Percentiles rank a stretch among this genome's conserved stretches.
Evolutionary conservation across 2,329 filamentous ascomycete species (phyloP).

Genomic region (Hymenoscyphus infarciens): DNA sequence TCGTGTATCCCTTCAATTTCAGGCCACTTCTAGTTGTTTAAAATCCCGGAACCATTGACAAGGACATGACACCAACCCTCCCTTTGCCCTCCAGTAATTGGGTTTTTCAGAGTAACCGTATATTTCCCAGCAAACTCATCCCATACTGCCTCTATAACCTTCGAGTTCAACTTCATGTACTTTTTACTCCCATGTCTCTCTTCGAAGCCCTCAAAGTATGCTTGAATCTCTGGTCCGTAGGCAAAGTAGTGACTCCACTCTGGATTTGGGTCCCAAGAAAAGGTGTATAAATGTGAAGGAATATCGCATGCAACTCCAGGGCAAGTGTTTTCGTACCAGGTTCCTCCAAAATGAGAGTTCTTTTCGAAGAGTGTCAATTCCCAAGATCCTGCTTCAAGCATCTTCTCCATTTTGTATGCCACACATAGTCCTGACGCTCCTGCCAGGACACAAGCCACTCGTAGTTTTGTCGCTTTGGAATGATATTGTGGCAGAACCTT

Average conservation of each 20-base stretch:
- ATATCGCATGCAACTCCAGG: constrained; percentile 49
- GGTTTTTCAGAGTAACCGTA: constrained; percentile 44
- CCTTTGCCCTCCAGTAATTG: constrained; percentile 38
- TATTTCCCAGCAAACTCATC: constrained; percentile 45
- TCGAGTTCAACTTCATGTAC: constrained; percentile 48
- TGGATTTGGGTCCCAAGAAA: constrained; percentile 55
- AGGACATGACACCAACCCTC: constrained; percentile 25
- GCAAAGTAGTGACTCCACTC: constrained; percentile 56
- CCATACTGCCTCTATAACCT: constrained; percentile 45
- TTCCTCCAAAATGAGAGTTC: constrained; percentile 46
- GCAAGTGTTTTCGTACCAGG: constrained; percentile 56
- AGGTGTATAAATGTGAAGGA: constrained; percentile 33
- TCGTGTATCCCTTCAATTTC: constrained; percentile 42
- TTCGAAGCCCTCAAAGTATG: constrained; percentile 45
- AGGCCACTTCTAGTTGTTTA: constrained; percentile 41
- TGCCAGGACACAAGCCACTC: constrained; percentile 23
- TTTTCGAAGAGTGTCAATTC: constrained; percentile 47
- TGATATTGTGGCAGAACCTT: constrained; percentile 22
- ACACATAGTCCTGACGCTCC: constrained; percentile 23
- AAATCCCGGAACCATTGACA: constrained; percentile 21
- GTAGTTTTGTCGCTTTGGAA: constrained; percentile 22
- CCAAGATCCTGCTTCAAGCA: constrained; percentile 19
- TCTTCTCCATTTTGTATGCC: constrained; percentile 22
- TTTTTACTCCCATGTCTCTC: constrained; percentile 45
- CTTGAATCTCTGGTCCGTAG: constrained; percentile 54